Conservation (phyloP, 495 filamentous ascomycete species). For the Neurospora pannonica region DNA sequence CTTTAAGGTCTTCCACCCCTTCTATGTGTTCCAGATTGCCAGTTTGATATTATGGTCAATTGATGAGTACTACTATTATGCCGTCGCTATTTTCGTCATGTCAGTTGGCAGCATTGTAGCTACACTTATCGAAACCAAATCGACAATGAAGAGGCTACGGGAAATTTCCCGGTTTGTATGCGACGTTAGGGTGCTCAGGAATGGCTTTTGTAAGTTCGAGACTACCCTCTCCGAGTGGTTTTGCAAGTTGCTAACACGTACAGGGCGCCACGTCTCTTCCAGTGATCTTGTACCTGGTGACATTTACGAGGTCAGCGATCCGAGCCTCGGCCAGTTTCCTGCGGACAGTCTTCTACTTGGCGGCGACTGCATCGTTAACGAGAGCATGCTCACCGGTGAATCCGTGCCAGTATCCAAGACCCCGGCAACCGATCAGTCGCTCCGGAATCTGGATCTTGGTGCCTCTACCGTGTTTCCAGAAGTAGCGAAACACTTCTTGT, state of each 20-base stretch:
- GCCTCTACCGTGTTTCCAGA: conserved; percentile 71
- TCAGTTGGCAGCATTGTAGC: conserved; percentile 84
- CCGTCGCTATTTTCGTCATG: conserved; percentile 89
- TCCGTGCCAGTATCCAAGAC: conserved; percentile 93
- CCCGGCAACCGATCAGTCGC: conserved; percentile 73
- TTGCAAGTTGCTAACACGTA: conserved; percentile 15
- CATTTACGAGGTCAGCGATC: conserved; percentile 95
- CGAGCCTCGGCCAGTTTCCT: conserved; percentile 84
- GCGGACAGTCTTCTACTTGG: conserved; percentile 87
- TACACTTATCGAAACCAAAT: conserved; percentile 81
- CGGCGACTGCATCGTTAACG: conserved; percentile 97
- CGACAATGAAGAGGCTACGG: conserved; percentile 84
- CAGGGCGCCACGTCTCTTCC: conserved; percentile 79
- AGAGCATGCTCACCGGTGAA: conserved; percentile 98
- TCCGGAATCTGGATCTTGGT: conserved; percentile 61
- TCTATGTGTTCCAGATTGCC: conserved; percentile 96
- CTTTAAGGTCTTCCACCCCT: conserved; percentile 79
- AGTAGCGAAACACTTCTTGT: conserved; percentile 80
- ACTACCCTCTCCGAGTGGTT: neutral
- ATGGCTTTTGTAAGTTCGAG: conserved; percentile 76
- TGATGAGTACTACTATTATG: conserved; percentile 97
- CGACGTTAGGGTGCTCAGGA: conserved; percentile 83
- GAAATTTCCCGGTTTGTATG: conserved; percentile 94
- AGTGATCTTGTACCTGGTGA: conserved; percentile 90
- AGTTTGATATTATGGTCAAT: conserved; percentile 91